Percentiles rank a stretch among this genome's conserved stretches.
Evolutionary conservation across 2,329 filamentous ascomycete species (phyloP).

Genomic region (Microascus cirrosus): DNA sequence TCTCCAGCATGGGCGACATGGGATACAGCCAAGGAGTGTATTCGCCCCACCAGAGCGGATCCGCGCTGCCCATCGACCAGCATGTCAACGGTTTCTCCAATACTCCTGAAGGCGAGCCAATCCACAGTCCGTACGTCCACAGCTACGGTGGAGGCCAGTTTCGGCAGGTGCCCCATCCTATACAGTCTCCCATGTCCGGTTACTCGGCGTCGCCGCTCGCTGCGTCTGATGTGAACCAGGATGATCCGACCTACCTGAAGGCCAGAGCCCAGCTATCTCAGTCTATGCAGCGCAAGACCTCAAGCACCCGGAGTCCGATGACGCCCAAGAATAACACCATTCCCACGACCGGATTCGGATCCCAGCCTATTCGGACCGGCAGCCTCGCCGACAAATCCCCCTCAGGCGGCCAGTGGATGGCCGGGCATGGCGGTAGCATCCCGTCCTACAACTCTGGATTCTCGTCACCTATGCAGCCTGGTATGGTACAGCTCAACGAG

Average conservation of each 20-base stretch:
- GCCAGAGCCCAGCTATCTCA: slow-evolving; percentile 48
- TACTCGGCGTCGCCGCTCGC: slow-evolving; percentile 27
- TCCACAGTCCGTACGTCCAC: slow-evolving; percentile 79
- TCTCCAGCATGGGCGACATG: slow-evolving; percentile 40
- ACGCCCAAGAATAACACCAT: slow-evolving; percentile 78
- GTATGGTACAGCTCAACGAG: slow-evolving; percentile 72
- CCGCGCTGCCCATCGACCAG: slow-evolving; percentile 49
- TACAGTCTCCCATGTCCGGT: slow-evolving; percentile 25
- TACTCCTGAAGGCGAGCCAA: slow-evolving; percentile 83
- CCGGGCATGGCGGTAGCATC: slow-evolving; percentile 65
- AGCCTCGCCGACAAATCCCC: slow-evolving; percentile 68
- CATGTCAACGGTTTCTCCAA: slow-evolving; percentile 77
- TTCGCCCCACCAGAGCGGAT: slow-evolving; percentile 40
- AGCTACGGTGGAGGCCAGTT: slow-evolving; percentile 72
- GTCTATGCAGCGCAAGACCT: slow-evolving; percentile 60
- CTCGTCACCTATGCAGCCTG: slow-evolving; percentile 64
- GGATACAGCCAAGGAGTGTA: slow-evolving; percentile 44
- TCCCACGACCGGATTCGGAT: slow-evolving; percentile 53
- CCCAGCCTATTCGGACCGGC: slow-evolving; percentile 66
- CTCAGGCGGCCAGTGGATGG: slow-evolving; percentile 74
- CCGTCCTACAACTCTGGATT: slow-evolving; percentile 86
- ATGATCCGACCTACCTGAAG: slow-evolving; percentile 48
- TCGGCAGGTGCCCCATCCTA: slow-evolving; percentile 48
- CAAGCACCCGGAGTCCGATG: slow-evolving; percentile 67
- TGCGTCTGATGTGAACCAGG: slow-evolving; percentile 26